phyloP scores from a whole-genome alignment of 2,329 filamentous ascomycete genomes.

The Lanzia echinophila region DNA sequence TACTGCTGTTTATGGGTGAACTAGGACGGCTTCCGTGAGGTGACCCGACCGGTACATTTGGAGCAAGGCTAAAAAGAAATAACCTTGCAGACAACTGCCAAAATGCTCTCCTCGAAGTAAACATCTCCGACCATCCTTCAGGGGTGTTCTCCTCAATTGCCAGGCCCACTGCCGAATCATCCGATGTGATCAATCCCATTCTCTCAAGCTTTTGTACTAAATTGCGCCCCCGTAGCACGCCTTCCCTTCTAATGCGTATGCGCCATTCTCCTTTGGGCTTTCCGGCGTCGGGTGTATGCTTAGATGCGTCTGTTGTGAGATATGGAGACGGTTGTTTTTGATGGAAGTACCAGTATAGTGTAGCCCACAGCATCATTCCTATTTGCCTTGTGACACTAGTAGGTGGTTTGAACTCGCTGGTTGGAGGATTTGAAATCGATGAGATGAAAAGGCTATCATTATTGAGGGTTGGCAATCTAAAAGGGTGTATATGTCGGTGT shows the following conservation, averaged over 20 bases:
- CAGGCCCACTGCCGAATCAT: slow-evolving; percentile 68
- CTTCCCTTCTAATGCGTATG: slow-evolving; percentile 76
- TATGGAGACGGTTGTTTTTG: slow-evolving; percentile 65
- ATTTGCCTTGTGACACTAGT: slow-evolving; percentile 81
- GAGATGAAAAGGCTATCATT: slow-evolving; percentile 86
- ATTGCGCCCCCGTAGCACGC: slow-evolving; percentile 76
- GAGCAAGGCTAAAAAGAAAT: slow-evolving; percentile 80
- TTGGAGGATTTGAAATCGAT: slow-evolving; percentile 78
- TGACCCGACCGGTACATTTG: slow-evolving; percentile 40
- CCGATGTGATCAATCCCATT: slow-evolving; percentile 76
- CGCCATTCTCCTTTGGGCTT: slow-evolving; percentile 81
- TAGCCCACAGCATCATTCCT: slow-evolving; percentile 94
- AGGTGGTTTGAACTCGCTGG: slow-evolving; percentile 70
- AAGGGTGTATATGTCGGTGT: slow-evolving; percentile 52
- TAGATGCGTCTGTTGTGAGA: slow-evolving; percentile 56
- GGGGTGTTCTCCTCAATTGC: slow-evolving; percentile 54
- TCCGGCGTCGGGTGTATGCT: slow-evolving; percentile 59
- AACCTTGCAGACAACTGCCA: slow-evolving; percentile 87
- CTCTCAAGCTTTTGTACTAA: slow-evolving; percentile 85
- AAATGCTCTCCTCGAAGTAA: slow-evolving; percentile 72
- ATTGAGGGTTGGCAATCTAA: slow-evolving; percentile 65
- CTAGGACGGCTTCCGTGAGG: slow-evolving; percentile 47
- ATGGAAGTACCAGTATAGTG: slow-evolving; percentile 96
- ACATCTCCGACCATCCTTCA: slow-evolving; percentile 72
- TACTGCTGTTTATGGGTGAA: slow-evolving; percentile 41